These are phyloP conservation scores for Tetraselmis chui DNA, from an alignment of 139 green algal genomes.

Conservation along the genomic window DNA sequence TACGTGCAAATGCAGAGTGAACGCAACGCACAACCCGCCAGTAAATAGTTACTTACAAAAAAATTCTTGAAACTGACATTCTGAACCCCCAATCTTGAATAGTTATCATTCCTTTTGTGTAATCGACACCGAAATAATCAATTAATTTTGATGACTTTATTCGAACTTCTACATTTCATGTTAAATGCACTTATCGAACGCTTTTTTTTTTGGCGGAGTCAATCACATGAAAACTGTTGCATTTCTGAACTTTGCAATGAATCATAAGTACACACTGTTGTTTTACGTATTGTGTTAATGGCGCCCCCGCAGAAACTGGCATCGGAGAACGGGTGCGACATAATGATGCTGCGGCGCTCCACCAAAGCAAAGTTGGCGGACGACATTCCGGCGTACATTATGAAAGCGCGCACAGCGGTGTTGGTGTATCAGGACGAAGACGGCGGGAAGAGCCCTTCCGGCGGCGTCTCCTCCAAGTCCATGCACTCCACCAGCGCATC, in stretches of 20 bases:
- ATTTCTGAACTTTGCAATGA: background rate
- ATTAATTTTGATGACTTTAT: background rate
- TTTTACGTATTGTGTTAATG: background rate
- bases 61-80: too few relatives aligned
- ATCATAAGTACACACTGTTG: too few relatives aligned
- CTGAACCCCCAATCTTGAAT: too few relatives aligned
- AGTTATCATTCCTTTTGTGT: background rate
- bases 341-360: background rate
- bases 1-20: background rate
- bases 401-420: background rate
- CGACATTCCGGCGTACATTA: background rate
- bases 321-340: background rate
- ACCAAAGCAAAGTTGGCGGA: background rate
- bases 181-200: too few relatives aligned
- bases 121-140: background rate
- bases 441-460: background rate
- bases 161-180: background rate
- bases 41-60: too few relatives aligned
- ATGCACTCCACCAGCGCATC: constrained; percentile 15
- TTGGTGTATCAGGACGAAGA: background rate
- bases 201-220: too few relatives aligned
- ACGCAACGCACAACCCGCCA: too few relatives aligned
- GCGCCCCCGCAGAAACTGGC: background rate
- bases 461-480: background rate
- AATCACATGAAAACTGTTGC: background rate